These are phyloP conservation scores for Hysterangium stoloniferum DNA, from an alignment of 768 basidiomycete species.

Conservation along the genomic window DNA sequence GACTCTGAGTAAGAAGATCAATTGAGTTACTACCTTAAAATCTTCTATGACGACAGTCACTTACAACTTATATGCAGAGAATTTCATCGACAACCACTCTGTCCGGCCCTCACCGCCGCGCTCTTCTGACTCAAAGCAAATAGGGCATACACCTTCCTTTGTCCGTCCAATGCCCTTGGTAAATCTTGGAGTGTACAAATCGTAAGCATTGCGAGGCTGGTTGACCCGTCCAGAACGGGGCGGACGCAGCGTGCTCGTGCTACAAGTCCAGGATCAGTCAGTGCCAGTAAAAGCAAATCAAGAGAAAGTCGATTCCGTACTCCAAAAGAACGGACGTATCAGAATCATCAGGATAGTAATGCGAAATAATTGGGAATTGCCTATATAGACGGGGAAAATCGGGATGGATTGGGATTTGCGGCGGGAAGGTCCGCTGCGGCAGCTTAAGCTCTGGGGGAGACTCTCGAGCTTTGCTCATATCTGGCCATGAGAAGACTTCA, in stretches of 20 bases:
- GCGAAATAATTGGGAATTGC: conserved; percentile 60
- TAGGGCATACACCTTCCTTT: conserved; percentile 72
- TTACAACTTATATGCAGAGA: conserved; percentile 77
- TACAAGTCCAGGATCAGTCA: background rate
- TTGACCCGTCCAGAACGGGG: conserved; percentile 34
- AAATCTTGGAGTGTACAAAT: conserved; percentile 75
- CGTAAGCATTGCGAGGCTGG: conserved; percentile 48
- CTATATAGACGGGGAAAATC: conserved; percentile 60
- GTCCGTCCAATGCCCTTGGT: conserved; percentile 58
- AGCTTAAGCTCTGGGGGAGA: background rate
- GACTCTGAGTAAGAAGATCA: background rate
- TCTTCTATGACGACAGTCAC: conserved; percentile 17
- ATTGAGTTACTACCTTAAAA: background rate
- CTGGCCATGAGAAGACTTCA: too few relatives aligned
- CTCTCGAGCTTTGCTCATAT: too few relatives aligned
- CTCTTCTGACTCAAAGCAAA: conserved; percentile 53
- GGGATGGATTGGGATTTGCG: conserved; percentile 35
- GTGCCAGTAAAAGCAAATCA: background rate
- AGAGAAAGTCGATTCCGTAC: conserved; percentile 28
- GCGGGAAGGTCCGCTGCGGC: conserved; percentile 40
- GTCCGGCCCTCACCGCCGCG: conserved; percentile 60
- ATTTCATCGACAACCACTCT: conserved; percentile 72
- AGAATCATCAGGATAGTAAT: conserved; percentile 32
- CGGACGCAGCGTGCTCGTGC: background rate
- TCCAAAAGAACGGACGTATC: conserved; percentile 12